Conservation (phyloP, 768 basidiomycete genomes). For the Tylopilus cervinicoccineus region DNA sequence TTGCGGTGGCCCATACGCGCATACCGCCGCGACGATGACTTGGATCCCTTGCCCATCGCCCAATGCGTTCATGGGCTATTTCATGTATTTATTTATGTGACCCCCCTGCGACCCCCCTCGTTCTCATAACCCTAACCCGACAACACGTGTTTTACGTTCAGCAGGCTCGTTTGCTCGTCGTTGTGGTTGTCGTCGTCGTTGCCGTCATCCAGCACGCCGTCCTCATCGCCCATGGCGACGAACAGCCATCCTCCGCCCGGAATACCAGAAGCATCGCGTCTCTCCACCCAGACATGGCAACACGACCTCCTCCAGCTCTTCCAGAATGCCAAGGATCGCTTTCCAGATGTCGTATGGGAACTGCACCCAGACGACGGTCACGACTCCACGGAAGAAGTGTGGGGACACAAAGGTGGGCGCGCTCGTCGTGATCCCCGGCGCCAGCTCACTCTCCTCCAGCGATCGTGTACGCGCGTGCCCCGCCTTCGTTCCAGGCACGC, state of each 20-base stretch:
- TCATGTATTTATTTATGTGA: background rate
- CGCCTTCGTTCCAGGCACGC: slow-evolving; percentile 84
- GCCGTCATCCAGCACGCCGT: slow-evolving; percentile 20
- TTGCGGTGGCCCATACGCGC: background rate
- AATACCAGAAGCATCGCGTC: slow-evolving; percentile 52
- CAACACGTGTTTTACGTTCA: slow-evolving; percentile 27
- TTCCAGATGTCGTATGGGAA: slow-evolving; percentile 97
- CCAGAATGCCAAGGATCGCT: slow-evolving; percentile 81
- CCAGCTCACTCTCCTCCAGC: slow-evolving; percentile 42
- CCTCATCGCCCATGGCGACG: slow-evolving; percentile 25
- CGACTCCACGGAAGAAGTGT: slow-evolving; percentile 59
- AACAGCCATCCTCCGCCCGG: slow-evolving; percentile 27
- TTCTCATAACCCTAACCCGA: slow-evolving; percentile 25
- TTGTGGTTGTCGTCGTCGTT: slow-evolving; percentile 24
- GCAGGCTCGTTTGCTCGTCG: slow-evolving; percentile 4
- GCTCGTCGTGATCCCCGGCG: background rate
- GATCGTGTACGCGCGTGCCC: slow-evolving; percentile 91
- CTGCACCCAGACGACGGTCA: slow-evolving; percentile 51
- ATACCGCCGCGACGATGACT: background rate
- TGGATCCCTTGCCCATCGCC: background rate
- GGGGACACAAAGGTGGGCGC: slow-evolving; percentile 89
- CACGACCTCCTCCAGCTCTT: slow-evolving; percentile 75
- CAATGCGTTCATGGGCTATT: background rate
- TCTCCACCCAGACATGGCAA: slow-evolving; percentile 76
- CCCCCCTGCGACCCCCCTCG: background rate